phyloP scores from a whole-genome alignment of 805 yeast genomes.

The Suhomyces sp. region DNA sequence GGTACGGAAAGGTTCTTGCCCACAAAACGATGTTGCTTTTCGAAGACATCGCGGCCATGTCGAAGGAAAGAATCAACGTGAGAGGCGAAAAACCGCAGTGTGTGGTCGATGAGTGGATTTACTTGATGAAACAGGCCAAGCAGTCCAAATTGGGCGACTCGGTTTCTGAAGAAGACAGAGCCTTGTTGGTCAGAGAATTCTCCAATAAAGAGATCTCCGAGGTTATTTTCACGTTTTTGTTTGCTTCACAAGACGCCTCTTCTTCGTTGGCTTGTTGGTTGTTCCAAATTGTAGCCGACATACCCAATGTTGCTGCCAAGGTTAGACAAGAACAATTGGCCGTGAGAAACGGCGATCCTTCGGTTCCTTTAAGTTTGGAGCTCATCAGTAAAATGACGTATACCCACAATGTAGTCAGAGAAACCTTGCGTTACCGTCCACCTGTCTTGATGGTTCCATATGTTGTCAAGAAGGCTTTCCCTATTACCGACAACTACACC shows the following conservation, averaged over 20 bases:
- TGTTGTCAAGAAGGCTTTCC: slow-evolving; percentile 82
- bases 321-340: slow-evolving; percentile 88
- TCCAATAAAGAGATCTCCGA: slow-evolving; percentile 90
- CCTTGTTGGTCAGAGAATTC: slow-evolving; percentile 73
- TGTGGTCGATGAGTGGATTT: slow-evolving; percentile 95
- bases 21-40: slow-evolving; percentile 92
- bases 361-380: slow-evolving; percentile 58
- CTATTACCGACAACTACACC: slow-evolving; percentile 76
- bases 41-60: slow-evolving; percentile 81
- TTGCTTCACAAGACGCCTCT: slow-evolving; percentile 98
- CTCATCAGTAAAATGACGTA: slow-evolving; percentile 83
- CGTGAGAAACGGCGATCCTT: slow-evolving; percentile 76
- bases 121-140: slow-evolving; percentile 73
- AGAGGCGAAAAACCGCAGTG: slow-evolving; percentile 78
- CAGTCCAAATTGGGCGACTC: slow-evolving; percentile 49
- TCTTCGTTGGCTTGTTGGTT: slow-evolving; percentile 97
- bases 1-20: slow-evolving; percentile 95
- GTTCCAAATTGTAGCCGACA: slow-evolving; percentile 92
- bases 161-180: slow-evolving; percentile 51
- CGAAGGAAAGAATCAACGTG: slow-evolving; percentile 71
- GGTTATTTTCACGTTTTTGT: slow-evolving; percentile 92
- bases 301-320: slow-evolving; percentile 85
- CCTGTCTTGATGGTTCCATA: slow-evolving; percentile 99
- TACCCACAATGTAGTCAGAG: slow-evolving; percentile 88
- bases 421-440: slow-evolving; percentile 90